Conservation (phyloP, 139 green algal genomes). For the Edaphochlamys debaryana region DNA sequence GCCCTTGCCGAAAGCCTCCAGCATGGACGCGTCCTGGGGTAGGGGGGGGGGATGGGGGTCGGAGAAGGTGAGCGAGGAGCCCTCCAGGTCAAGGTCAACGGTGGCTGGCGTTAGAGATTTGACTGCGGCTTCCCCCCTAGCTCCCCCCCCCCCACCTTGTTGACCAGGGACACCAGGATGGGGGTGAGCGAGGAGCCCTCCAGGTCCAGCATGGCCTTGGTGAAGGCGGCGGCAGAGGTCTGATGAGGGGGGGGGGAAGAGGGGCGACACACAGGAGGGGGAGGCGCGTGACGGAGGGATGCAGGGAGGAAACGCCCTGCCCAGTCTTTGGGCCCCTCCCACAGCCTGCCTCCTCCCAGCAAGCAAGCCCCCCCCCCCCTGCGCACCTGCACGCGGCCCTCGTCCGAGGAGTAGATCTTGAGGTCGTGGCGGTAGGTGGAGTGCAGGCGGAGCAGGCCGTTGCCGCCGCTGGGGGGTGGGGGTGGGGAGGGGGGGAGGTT, state of each 20-base stretch:
- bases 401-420: slow-evolving; percentile 98
- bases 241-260: neutral
- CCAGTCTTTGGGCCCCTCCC: too few species aligned
- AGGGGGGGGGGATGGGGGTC: too few species aligned
- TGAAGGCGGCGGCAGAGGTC: slow-evolving; percentile 87
- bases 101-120: too few species aligned
- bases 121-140: too few species aligned
- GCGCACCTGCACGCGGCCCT: slow-evolving; percentile 90
- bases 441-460: slow-evolving; percentile 95
- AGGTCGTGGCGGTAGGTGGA: slow-evolving; percentile 98
- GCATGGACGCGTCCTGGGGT: slow-evolving; percentile 91
- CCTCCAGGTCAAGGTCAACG: too few species aligned
- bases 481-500: neutral
- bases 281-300: too few species aligned
- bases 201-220: slow-evolving; percentile 94
- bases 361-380: too few species aligned
- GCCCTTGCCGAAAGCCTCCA: slow-evolving; percentile 93
- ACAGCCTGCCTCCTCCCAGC: too few species aligned
- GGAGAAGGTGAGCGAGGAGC: too few species aligned
- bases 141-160: too few species aligned
- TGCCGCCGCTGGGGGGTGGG: slow-evolving; percentile 40
- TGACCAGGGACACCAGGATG: slow-evolving; percentile 84
- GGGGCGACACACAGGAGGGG: too few species aligned
- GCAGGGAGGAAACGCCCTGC: too few species aligned
- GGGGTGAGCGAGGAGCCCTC: slow-evolving; percentile 90